Base-by-base conservation (phyloP, 768 basidiomycete species). In the Cyclocybe cylindracea region DNA sequence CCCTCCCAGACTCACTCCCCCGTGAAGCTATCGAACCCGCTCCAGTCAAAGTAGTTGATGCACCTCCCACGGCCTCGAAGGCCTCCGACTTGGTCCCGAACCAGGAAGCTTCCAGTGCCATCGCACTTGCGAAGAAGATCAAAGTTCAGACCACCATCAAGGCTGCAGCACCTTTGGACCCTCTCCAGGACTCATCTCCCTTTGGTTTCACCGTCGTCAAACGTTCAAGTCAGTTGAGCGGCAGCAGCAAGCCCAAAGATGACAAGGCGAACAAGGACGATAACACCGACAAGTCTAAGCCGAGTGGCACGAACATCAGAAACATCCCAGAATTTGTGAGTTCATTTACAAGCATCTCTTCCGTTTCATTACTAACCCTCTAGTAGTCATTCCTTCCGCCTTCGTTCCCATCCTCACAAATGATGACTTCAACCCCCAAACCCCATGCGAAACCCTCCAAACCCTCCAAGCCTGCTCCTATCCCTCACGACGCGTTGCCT, bases 381-480 rank as follows among this genome's bases (percentile, higher is more conserved):
- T 10, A 40, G 39, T 19, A 59, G 60, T 58, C 55, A 11, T 54
- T 57, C 39, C 36, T 54, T 13, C 58, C 46, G 14, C 61, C 60
- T 2, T 61, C 61, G 5, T 65, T 62, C 44, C 51, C 59, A 7
- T 51, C 56, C 7, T 56, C 59, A 4, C 52, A 55, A 11, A 32
- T 65, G 6, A 8, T 55, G 10, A 63, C 64, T 24, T 65, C 65
- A 2, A 64, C 65, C 10, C 65, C 65, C 10, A 66, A 64, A 53
- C 55, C 45, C 14, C 34, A 38, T 41, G 51, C 55, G 48, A 59
- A 59, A 57, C 54, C 60, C 29, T 62, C 61, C n/a, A 59, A 59
- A 57, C 54, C 60, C 29, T 62, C 61, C n/a, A 81, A 81, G 61
- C 78, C 79, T 2, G 65, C 72, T 33, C 69, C 75, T 2, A 79